A percentile compares a stretch with the other conserved stretches of the same genome.
Evolutionary conservation across 306 rosid genomes (phyloP).

Genomic region (Oemleria cerasiformis): DNA sequence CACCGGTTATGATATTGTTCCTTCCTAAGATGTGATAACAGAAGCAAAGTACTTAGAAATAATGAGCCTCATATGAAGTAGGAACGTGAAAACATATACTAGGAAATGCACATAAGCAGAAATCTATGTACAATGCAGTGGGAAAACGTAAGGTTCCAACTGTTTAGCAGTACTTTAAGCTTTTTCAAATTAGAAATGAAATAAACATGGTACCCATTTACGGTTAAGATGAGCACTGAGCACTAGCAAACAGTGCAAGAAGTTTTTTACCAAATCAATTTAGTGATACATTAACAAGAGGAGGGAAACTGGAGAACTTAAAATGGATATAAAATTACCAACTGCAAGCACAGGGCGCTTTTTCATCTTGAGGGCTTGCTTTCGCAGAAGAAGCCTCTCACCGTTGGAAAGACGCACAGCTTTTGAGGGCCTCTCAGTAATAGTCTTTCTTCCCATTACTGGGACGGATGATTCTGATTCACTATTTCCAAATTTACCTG

Average conservation of each 20-base stretch:
- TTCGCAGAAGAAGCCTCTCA: slow-evolving; percentile 80
- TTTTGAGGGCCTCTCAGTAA: slow-evolving; percentile 36
- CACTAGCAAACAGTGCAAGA: background rate
- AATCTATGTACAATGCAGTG: background rate
- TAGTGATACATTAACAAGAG: slow-evolving; percentile 8
- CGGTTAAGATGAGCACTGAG: background rate
- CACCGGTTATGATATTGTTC: slow-evolving; percentile 69
- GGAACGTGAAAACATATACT: background rate
- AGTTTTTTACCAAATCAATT: background rate
- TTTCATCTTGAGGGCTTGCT: slow-evolving; percentile 65
- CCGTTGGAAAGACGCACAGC: slow-evolving; percentile 60
- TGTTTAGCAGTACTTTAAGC: background rate
- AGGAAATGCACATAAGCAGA: background rate
- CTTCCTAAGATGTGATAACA: slow-evolving; percentile 47
- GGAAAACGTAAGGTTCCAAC: background rate
- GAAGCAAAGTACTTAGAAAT: background rate
- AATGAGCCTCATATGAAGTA: background rate
- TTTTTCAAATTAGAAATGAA: background rate
- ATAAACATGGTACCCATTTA: too few species aligned
- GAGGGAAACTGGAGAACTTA: slow-evolving; percentile 15
- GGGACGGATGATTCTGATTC: slow-evolving; percentile 32
- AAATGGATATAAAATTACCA: slow-evolving; percentile 45
- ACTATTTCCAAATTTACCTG: slow-evolving; percentile 29
- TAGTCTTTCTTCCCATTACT: slow-evolving; percentile 25
- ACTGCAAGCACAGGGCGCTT: slow-evolving; percentile 75